A percentile compares a stretch with the other conserved stretches of the same genome.
phyloP scores from a whole-genome alignment of 306 rosid species.

The Bauhinia variegata region DNA sequence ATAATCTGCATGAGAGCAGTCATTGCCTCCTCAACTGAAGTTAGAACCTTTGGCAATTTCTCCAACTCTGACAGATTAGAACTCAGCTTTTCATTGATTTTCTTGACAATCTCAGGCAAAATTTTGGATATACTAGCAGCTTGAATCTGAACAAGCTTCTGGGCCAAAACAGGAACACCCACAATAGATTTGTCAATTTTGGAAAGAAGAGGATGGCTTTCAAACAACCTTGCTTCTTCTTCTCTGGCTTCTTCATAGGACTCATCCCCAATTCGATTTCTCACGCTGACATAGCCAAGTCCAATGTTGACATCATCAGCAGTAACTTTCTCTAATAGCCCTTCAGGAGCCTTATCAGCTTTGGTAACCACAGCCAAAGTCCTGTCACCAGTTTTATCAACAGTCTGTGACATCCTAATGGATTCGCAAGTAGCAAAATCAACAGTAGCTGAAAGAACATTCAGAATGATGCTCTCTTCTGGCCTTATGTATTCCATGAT shows the following conservation, averaged over 20 bases:
- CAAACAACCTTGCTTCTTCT: constrained; percentile 40
- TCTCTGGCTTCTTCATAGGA: constrained; percentile 37
- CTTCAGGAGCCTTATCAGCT: constrained; percentile 45
- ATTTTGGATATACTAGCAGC: constrained; percentile 32
- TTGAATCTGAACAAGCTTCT: constrained; percentile 41
- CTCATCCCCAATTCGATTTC: constrained; percentile 46
- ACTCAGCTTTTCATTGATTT: constrained; percentile 34
- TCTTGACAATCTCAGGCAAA: constrained; percentile 38
- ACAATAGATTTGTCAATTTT: constrained; percentile 44
- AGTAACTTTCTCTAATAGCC: constrained; percentile 43
- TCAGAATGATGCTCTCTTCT: constrained; percentile 47
- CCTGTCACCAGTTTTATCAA: constrained; percentile 44
- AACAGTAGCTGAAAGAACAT: constrained; percentile 44
- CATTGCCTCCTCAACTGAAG: constrained; percentile 35
- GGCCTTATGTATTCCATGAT: constrained; percentile 47
- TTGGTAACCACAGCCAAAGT: constrained; percentile 53
- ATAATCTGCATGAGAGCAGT: constrained; percentile 38
- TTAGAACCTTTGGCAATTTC: constrained; percentile 31
- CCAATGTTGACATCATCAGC: constrained; percentile 52
- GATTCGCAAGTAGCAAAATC: constrained; percentile 51
- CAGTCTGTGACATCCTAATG: constrained; percentile 47
- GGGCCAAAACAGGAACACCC: constrained; percentile 46
- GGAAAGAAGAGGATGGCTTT: constrained; percentile 35
- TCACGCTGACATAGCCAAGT: constrained; percentile 49
- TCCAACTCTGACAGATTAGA: constrained; percentile 16